Conservation (phyloP, 2,329 filamentous ascomycete species). For the Claviceps sp. region DNA sequence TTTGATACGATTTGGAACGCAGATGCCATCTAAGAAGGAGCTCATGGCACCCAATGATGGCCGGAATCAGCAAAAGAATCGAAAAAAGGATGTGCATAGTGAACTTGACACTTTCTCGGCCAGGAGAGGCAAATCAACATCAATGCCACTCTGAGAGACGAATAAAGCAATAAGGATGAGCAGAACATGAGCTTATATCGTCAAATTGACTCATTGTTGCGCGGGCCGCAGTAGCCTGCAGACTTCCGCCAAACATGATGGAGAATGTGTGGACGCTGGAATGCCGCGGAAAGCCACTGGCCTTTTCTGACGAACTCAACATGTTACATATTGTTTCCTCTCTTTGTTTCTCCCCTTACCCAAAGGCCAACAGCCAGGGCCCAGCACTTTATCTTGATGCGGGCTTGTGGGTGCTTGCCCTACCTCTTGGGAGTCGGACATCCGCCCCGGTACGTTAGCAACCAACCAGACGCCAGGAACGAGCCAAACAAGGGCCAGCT, state of each 20-base stretch:
- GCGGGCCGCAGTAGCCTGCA: neutral
- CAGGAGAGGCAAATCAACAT: neutral
- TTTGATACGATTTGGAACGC: neutral
- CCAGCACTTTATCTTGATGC: neutral
- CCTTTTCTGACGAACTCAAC: neutral
- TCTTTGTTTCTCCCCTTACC: neutral
- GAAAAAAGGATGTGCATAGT: neutral
- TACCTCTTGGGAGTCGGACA: neutral
- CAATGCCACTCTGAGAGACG: neutral
- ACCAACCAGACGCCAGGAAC: neutral
- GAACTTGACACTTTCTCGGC: neutral
- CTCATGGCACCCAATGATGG: neutral
- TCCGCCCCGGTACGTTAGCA: neutral
- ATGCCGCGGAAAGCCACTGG: neutral
- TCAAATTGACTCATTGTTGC: neutral
- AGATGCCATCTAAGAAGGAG: neutral
- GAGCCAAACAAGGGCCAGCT: neutral
- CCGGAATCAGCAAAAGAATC: neutral
- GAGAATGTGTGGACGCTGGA: neutral
- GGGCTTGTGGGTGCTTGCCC: neutral
- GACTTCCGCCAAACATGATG: neutral
- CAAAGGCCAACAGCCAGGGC: neutral
- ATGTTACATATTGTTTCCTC: neutral
- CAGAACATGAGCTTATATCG: neutral
- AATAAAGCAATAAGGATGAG: neutral